Percentiles rank a stretch among this genome's conserved stretches.
These are phyloP conservation scores for Colletotrichum costaricense DNA, from an alignment of 2,329 filamentous ascomycete species.

Conservation along the genomic window DNA sequence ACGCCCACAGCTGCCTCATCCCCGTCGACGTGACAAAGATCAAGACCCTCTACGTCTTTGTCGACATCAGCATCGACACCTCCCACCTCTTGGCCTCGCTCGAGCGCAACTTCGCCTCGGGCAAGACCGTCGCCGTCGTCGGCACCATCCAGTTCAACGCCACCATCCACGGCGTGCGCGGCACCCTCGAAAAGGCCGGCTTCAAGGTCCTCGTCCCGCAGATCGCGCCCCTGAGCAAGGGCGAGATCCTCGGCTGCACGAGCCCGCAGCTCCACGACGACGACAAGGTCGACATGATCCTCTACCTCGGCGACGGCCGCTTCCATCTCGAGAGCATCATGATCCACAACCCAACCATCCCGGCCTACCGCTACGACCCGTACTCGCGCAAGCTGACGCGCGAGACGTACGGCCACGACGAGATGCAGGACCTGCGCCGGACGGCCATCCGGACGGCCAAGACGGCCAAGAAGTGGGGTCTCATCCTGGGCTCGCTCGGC, in stretches of 20 bases:
- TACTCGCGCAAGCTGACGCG: constrained; percentile 92
- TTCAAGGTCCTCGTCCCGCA: constrained; percentile 91
- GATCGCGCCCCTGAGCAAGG: constrained; percentile 91
- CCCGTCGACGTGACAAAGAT: constrained; percentile 97
- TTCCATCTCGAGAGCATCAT: constrained; percentile 99
- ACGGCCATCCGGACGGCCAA: constrained; percentile 82
- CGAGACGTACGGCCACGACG: constrained; percentile 91
- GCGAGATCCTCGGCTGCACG: constrained; percentile 97
- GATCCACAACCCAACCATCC: constrained; percentile 94
- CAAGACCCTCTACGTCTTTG: constrained; percentile 97
- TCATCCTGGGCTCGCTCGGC: constrained; percentile 92
- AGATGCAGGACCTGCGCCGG: constrained; percentile 85
- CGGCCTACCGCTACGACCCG: constrained; percentile 96
- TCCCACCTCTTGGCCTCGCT: constrained; percentile 87
- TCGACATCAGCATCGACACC: constrained; percentile 96
- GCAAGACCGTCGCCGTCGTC: constrained; percentile 91
- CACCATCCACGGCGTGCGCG: constrained; percentile 87
- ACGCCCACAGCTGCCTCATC: constrained; percentile 96
- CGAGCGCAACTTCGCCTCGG: constrained; percentile 85
- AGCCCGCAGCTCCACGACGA: constrained; percentile 76
- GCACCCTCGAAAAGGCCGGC: constrained; percentile 82
- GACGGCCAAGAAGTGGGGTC: constrained; percentile 87
- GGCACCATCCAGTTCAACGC: constrained; percentile 99
- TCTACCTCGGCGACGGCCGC: constrained; percentile 91
- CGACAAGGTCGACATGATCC: constrained; percentile 77